Percentiles rank a stretch among this genome's conserved stretches.
Conservation (phyloP, 208 protist genomes). For the Wallacemonas rigidus region DNA sequence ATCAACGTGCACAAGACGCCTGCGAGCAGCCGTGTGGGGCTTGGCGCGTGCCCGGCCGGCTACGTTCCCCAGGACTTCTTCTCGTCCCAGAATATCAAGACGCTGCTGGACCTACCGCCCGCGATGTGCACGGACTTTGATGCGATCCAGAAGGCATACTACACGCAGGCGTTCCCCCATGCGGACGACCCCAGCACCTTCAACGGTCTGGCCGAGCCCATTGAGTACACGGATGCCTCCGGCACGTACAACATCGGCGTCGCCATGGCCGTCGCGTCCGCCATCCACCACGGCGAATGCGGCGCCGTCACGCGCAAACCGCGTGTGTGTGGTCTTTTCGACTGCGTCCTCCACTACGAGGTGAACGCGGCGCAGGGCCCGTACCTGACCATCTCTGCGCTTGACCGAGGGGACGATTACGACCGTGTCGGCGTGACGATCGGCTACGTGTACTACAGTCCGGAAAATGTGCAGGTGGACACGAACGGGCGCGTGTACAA, state of each 20-base stretch:
- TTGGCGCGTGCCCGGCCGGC: constrained; percentile 88
- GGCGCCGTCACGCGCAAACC: constrained; percentile 91
- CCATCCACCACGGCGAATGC: constrained; percentile 85
- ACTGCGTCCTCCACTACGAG: constrained; percentile 92
- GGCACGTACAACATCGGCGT: constrained; percentile 90
- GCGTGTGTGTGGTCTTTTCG: constrained; percentile 90
- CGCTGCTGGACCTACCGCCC: constrained; percentile 67
- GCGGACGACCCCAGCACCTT: constrained; percentile 34
- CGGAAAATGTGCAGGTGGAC: constrained; percentile 44
- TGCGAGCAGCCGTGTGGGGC: constrained; percentile 88
- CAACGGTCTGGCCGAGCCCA: constrained; percentile 81
- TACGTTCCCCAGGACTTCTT: constrained; percentile 92
- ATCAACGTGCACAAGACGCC: constrained; percentile 94
- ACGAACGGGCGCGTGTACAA: constrained; percentile 79
- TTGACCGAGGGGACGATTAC: constrained; percentile 93
- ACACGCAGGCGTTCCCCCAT: constrained; percentile 49
- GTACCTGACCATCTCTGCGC: constrained; percentile 91
- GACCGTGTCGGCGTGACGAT: constrained; percentile 87
- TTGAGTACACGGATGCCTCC: constrained; percentile 76
- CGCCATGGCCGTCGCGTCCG: constrained; percentile 85
- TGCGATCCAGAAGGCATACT: constrained; percentile 77
- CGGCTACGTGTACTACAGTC: constrained; percentile 88
- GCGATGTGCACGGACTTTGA: constrained; percentile 83
- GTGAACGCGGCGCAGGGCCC: constrained; percentile 90
- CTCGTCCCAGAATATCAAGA: constrained; percentile 77